phyloP scores from a whole-genome alignment of 169 alveolate species.

The Plasmodium reichenowi region DNA sequence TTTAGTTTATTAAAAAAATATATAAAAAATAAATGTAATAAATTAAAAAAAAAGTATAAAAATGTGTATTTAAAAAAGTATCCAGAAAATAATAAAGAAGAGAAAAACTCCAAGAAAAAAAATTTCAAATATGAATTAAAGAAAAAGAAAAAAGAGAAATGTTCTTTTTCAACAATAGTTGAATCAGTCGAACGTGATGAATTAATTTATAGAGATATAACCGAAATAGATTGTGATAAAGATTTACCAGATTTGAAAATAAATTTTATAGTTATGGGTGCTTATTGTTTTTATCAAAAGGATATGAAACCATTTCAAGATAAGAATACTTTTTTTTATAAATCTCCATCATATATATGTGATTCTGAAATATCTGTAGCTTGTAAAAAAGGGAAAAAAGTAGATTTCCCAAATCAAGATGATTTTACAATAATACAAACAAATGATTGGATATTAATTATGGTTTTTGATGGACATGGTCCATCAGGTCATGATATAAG shows the following conservation, averaged over 20 bases:
- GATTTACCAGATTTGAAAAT: conserved; percentile 67
- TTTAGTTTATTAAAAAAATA: conserved; percentile 66
- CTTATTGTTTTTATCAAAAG: conserved; percentile 55
- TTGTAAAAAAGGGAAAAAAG: conserved; percentile 84
- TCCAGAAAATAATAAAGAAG: conserved; percentile 15
- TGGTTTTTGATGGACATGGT: conserved; percentile 91
- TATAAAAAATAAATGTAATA: conserved; percentile 71
- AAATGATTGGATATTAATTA: conserved; percentile 82
- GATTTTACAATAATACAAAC: conserved; percentile 84
- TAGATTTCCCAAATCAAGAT: conserved; percentile 87
- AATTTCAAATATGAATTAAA: conserved; percentile 61
- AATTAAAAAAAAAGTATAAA: conserved; percentile 60
- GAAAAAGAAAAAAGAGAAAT: conserved; percentile 42
- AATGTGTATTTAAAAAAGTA: conserved; percentile 21
- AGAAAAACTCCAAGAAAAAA: not conserved
- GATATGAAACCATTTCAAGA: conserved; percentile 71
- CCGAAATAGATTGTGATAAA: conserved; percentile 45
- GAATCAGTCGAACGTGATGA: conserved; percentile 55
- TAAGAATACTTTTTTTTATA: conserved; percentile 73
- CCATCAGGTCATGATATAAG: conserved; percentile 88
- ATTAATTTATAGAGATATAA: conserved; percentile 48
- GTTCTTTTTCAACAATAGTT: conserved; percentile 63
- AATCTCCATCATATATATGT: conserved; percentile 74
- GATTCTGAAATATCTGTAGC: conserved; percentile 79
- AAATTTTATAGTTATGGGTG: conserved; percentile 72